These are phyloP conservation scores for Candolleomyces aberdarensis DNA, from an alignment of 768 basidiomycete species.

Conservation along the genomic window DNA sequence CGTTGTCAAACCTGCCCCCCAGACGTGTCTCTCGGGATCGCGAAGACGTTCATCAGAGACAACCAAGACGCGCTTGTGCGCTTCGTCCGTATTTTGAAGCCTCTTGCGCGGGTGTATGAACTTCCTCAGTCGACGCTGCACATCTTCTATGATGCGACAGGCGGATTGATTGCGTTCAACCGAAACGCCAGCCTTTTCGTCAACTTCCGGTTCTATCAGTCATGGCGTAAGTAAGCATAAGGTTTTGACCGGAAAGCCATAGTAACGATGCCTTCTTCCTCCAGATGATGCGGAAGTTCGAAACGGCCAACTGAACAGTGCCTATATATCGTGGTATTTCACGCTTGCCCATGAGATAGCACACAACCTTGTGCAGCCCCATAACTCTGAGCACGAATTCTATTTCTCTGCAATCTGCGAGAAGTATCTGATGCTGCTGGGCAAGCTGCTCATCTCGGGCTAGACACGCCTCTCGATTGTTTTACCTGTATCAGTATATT, in stretches of 20 bases:
- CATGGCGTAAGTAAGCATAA: conserved; percentile 69
- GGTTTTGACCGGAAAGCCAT: not conserved
- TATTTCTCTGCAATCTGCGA: conserved; percentile 92
- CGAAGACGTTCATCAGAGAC: conserved; percentile 42
- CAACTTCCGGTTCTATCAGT: conserved; percentile 81
- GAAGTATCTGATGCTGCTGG: conserved; percentile 38
- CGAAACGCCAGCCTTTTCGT: conserved; percentile 83
- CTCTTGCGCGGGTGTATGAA: conserved; percentile 67
- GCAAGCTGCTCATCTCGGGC: not conserved
- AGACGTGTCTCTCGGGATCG: conserved; percentile 42
- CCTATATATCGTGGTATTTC: conserved; percentile 90
- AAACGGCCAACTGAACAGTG: conserved; percentile 49
- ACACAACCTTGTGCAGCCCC: conserved; percentile 83
- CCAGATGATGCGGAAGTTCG: conserved; percentile 71
- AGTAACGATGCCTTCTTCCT: not conserved
- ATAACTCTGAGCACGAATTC: conserved; percentile 93
- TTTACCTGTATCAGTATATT: not conserved
- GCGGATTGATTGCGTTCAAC: conserved; percentile 92
- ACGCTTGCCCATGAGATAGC: conserved; percentile 91
- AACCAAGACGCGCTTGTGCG: conserved; percentile 62
- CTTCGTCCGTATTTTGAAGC: conserved; percentile 68
- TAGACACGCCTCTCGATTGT: not conserved
- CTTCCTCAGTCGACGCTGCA: conserved; percentile 74
- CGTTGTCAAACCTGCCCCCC: not conserved
- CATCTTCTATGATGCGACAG: conserved; percentile 80